Base-by-base conservation (phyloP, 169 alveolate species). In the Sarcocystis neurona region DNA sequence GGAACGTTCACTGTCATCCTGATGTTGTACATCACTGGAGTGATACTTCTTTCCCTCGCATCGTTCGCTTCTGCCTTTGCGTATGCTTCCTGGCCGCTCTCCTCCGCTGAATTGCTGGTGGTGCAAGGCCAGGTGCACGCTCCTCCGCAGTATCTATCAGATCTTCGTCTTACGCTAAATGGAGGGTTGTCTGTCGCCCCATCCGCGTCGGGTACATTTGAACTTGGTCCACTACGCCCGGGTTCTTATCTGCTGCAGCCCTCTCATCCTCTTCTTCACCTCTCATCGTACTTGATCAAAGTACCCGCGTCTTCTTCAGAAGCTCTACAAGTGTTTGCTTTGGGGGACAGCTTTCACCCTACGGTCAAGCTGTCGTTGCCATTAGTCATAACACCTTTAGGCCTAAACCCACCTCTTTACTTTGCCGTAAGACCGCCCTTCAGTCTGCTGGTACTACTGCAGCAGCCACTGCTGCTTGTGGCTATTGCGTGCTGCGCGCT, bases 401-500 rank as follows among this genome's bases (percentile, higher is more conserved):
- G n/a, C n/a, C n/a, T n/a, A n/a, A 53, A 53, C n/a, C 53, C 82
- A 0, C 82, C 82, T 15, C 56, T 56, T 4, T 72, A 72, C 56
- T 72, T 72, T 32, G 56, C 32, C 30, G 82, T 72, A 5, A 72
- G 41, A 18, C 82, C 82, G 2, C 82, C 82, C 12, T 72, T 72
- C 53, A 72, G 56, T 37, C 82, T 72, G 48, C 82, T 72, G 37
- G 34, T 72, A 39, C 82, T 72, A 23, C 82, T 72, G 10, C 82
- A 72, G 32, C 82, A 72, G 82, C 82, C 82, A 0, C 47, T 72
- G 8, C 82, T 72, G 27, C 82, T 72, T 30, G 82, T 72, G 34
- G 82, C 58, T 1, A 53, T 56, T 1, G 47, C 53, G 39, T 39
- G 53, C 53, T 72, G 15, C 82, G 82, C 43, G 18, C 82, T 72